phyloP scores from a whole-genome alignment of 306 rosid genomes.

The Trichosanthes truncata region DNA sequence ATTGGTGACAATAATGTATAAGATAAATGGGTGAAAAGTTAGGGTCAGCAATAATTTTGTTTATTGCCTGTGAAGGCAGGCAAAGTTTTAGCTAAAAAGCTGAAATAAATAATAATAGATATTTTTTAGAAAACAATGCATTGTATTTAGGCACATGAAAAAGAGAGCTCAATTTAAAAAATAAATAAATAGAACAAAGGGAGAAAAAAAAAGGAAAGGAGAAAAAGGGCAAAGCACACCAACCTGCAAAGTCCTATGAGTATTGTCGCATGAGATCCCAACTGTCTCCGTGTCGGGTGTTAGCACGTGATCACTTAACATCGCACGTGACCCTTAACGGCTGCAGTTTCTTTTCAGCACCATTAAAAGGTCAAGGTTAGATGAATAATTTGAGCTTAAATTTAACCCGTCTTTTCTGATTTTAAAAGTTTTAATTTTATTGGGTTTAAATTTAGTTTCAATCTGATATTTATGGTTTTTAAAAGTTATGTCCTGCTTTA shows the following conservation, averaged over 20 bases:
- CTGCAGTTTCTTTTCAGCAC: background rate
- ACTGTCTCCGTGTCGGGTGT: slow-evolving; percentile 6
- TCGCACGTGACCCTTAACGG: background rate
- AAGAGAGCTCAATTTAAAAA: background rate
- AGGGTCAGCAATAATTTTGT: slow-evolving; percentile 21
- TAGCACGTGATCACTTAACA: slow-evolving; percentile 7
- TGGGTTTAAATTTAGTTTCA: too few species aligned
- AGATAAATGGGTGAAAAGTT: slow-evolving; percentile 12
- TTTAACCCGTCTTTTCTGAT: background rate
- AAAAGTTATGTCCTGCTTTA: too few species aligned
- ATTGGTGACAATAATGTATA: background rate
- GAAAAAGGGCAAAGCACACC: background rate
- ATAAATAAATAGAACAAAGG: background rate
- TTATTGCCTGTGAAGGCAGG: slow-evolving; percentile 19
- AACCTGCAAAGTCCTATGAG: slow-evolving; percentile 9
- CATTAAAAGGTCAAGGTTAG: background rate
- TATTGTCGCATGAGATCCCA: slow-evolving; percentile 20
- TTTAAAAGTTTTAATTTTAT: background rate
- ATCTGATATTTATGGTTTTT: background rate
- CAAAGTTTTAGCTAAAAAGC: slow-evolving; percentile 16
- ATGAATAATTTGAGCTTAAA: background rate
- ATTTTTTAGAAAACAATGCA: background rate
- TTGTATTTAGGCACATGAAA: background rate
- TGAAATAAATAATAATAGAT: background rate
- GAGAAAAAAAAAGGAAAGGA: background rate